phyloP scores from a whole-genome alignment of 345 rosid genomes.

The Trapa incisa region DNA sequence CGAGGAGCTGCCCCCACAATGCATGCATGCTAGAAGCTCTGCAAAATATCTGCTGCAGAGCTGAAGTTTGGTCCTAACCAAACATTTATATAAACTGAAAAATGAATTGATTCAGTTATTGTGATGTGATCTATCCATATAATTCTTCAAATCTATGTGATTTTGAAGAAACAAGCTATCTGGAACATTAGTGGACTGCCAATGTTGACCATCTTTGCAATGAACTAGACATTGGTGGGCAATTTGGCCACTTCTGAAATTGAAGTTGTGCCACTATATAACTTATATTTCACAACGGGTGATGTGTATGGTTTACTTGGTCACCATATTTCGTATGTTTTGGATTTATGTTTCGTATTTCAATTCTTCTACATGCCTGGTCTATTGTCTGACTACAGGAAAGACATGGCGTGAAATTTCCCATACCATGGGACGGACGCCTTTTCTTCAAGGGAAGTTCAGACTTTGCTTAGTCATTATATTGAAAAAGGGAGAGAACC shows the following conservation, averaged over 20 bases:
- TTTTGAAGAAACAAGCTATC: conserved; percentile 22
- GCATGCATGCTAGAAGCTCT: neutral
- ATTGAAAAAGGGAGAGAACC: too few species aligned
- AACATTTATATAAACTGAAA: conserved; percentile 1
- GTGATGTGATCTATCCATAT: conserved; percentile 14
- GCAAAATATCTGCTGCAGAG: neutral
- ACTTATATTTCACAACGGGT: neutral
- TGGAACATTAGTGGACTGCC: neutral
- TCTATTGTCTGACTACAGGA: too few species aligned
- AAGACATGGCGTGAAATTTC: too few species aligned
- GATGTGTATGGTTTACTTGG: neutral
- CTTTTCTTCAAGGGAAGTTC: too few species aligned
- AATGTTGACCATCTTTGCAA: neutral
- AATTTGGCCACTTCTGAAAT: conserved; percentile 6
- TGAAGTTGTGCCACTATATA: conserved; percentile 10
- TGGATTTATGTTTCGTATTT: neutral
- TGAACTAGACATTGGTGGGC: neutral
- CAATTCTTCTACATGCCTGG: too few species aligned
- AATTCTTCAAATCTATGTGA: conserved; percentile 42
- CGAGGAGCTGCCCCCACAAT: conserved; percentile 43
- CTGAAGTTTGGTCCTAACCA: conserved; percentile 7
- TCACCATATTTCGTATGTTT: neutral
- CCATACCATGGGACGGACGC: too few species aligned
- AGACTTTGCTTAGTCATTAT: too few species aligned
- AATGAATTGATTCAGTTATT: conserved; percentile 5